A percentile compares a stretch with the other conserved stretches of the same genome.
phyloP scores from a whole-genome alignment of 78 protist species.

The Pigoraptor vietnamica region DNA sequence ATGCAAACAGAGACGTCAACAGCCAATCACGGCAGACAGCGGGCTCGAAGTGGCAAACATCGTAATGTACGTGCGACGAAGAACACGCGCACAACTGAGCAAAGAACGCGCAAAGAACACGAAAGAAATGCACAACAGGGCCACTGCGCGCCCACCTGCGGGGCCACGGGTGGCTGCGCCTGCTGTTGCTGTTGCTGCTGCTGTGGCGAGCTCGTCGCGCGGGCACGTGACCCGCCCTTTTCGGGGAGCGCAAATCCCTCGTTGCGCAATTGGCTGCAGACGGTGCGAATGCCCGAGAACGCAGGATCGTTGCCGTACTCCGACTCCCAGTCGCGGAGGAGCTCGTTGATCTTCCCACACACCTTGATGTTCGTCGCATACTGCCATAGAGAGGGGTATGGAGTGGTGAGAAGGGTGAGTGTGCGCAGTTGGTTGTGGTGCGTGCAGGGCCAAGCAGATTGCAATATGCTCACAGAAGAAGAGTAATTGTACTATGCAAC shows the following conservation, averaged over 20 bases:
- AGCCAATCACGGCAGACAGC: no score
- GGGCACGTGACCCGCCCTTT: no score
- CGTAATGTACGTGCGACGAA: no score
- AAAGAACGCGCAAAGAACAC: no score
- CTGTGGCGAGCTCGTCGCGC: no score
- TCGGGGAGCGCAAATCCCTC: conserved; percentile 4
- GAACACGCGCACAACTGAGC: no score
- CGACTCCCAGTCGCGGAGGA: not conserved
- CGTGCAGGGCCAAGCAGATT: not conserved
- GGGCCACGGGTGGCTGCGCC: not conserved
- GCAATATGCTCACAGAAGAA: no score
- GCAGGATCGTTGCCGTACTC: not conserved
- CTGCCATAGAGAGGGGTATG: not conserved
- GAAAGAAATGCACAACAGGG: not conserved
- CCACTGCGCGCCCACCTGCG: not conserved
- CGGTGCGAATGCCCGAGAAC: not conserved
- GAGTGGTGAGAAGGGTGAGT: not conserved
- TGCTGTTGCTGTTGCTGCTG: no score
- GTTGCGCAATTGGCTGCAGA: not conserved
- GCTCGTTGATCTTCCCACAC: conserved; percentile 16
- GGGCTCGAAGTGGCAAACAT: no score
- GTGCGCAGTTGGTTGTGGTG: not conserved
- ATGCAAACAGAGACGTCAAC: no score
- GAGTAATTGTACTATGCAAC: no score
- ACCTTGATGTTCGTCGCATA: not conserved